Base-by-base conservation (phyloP, 805 yeast species). In the Starmerella powellii region DNA sequence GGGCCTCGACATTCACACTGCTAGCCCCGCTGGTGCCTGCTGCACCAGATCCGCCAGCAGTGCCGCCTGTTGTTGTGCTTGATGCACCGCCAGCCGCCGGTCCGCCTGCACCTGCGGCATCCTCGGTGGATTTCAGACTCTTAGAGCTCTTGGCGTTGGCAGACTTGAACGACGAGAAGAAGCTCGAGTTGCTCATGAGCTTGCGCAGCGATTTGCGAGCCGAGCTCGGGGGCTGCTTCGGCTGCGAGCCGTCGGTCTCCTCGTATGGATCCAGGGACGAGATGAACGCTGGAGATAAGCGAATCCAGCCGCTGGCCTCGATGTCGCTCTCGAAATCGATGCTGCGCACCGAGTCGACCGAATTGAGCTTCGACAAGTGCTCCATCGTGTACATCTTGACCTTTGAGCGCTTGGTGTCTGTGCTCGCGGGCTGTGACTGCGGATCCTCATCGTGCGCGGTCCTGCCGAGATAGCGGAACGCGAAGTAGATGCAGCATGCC, bases 161-260 rank as follows among this genome's bases (percentile, higher is more conserved):
- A 12, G 11, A 8, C 8, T 6, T 3, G 21, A 26, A 26, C 12
- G 16, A 17, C 21, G 26, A 6, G 19, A 18, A 17, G 33, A 29
- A 33, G 17, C 27, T n/a, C 8, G 24, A 19, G 37, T 20, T 15
- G 27, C 37, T 28, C 27, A 74, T 76, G 42, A 77, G 57, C 51
- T 74, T 75, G 55, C 76, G 76, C 21, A 78, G 61, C 0, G 83
- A 66, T 3, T 77, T 66, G 51, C 76, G 76, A 0, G 83, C 82
- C 0, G 79, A 65, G 3, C 11, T 18, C 28, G 26, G 13, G 17
- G 28, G 26, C 21, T 23, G 21, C 16, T 29, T 27, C 31, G 18
- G 10, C 18, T 31, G 16, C 21, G 34, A 16, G 30, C 30, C 30
- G 18, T 41, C 49, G 31, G 30, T 21, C 21, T 39, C 40, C 8